Evolutionary conservation across 306 rosid species (phyloP).

Genomic region (Quercus rubra): DNA sequence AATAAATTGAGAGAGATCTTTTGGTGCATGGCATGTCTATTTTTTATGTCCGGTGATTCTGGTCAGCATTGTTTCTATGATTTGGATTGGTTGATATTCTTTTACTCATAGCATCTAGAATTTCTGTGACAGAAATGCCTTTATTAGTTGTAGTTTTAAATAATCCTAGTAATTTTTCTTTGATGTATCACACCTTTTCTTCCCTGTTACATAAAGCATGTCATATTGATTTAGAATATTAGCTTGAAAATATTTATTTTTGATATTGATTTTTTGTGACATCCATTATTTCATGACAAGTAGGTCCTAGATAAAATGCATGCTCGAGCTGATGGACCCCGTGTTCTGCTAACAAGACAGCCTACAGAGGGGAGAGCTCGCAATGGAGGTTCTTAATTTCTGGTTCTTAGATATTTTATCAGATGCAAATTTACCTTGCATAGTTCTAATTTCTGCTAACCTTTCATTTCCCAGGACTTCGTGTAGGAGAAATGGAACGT

Average conservation of each 20-base stretch:
- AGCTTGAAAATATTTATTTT: not conserved
- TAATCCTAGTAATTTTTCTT: not conserved
- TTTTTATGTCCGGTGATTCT: not conserved
- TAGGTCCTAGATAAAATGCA: constrained; percentile 99
- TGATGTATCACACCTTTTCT: not conserved
- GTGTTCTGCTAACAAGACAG: constrained; percentile 73
- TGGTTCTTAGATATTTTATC: constrained; percentile 4
- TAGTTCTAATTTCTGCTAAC: not conserved
- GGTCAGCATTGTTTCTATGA: not conserved
- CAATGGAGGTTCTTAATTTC: constrained; percentile 69
- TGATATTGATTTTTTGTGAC: not conserved
- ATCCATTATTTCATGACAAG: constrained; percentile 15
- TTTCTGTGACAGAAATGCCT: not conserved
- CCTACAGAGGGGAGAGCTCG: constrained; percentile 94
- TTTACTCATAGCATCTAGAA: not conserved
- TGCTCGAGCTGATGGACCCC: constrained; percentile 88
- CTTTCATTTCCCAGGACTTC: constrained; percentile 55
- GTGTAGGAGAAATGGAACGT: constrained; percentile 98
- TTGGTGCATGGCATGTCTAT: not conserved
- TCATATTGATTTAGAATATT: not conserved
- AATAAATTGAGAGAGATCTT: not conserved
- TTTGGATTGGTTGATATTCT: not conserved
- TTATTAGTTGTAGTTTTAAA: not conserved
- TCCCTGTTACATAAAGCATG: not conserved
- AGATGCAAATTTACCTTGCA: not conserved